Evolutionary conservation across 2,329 filamentous ascomycete genomes (phyloP), one percentile per base, ranked within the genome.

Genomic region (Aspergillus fumigatus): DNA sequence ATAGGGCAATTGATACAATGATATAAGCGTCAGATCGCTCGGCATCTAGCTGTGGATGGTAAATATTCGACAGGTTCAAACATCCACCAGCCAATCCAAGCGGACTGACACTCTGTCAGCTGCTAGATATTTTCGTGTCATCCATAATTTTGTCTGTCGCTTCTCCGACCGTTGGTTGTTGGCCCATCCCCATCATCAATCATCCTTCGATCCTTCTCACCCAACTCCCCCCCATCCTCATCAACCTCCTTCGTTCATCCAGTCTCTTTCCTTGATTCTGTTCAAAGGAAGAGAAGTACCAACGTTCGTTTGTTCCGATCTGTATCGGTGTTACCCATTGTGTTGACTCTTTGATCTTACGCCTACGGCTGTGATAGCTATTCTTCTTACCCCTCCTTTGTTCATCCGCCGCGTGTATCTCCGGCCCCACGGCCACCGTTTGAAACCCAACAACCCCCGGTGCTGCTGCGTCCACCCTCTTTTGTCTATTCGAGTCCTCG

Each of bases 391-490:
- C 21, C n/a, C 29, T 27, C 35, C 14, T 25, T 14, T 47, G 43
- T 47, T 47, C 19, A 14, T 47, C 43, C 9, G n/a, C 43, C 43
- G 43, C 43, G 8, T 47, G 43, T 43, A 43, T 21, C 21, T 23
- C 43, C 21, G 21, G 21, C 43, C 43, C 43, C 43, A 47, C 43
- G 43, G 43, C 56, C 50, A 29, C 48, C 51, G 50, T 11, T 21
- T 50, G 51, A 48, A 54, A n/a, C n/a, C 26, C 51, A 48, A 54
- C 51, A 48, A 54, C 26, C 23, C 23, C 41, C 29, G 17, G 43
- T 29, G 32, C 53, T 52, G 45, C 45, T 49, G 54, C 50, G 56
- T 51, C 41, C 50, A 38, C 40, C 35, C 49, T 35, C 48, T 51
- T 40, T 27, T 49, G 45, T 32, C 48, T 29, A 19, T 38, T 29